Base-by-base conservation (phyloP, 129 eudicot genomes). In the Cynara cardunculus region DNA sequence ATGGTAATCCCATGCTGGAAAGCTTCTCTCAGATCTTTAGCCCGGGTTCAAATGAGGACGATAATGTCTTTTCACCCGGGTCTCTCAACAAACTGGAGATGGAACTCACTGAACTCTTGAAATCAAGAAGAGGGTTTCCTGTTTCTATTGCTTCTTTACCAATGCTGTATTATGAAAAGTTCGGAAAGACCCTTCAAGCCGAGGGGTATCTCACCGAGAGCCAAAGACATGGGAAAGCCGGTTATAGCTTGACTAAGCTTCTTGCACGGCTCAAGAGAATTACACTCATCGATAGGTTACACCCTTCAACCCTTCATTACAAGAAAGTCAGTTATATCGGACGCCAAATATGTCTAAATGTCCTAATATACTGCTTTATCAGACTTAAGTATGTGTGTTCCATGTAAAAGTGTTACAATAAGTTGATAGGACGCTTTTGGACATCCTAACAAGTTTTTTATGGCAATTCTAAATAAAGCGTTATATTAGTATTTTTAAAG, bases 151-250 rank as follows among this genome's bases (percentile, higher is more conserved):
- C 92, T 68, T 88, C 85, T 12, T 77, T 92, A 30, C 97, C 97
- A 0, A 81, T 83, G 76, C 37, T 90, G 75, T 92, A 92, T 70
- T 87, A 87, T 71, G 89, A 86, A 21, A 88, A 67, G 31, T 88
- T 82, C 44, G 88, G 92, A 14, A 89, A 41, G 81, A 73, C 83
- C 2, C 86, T 90, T 74, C 97, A 92, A 74, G 97, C 96, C 1
- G 96, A 92, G 72, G 97, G 97, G 78, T 94, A 94, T 80, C 88
- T 92, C 25, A 94, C 99, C 1, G 99, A 94, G 78, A 94, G 99
- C 81, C 97, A 92, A 81, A 82, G 99, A 59, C 97, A 94, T 69
- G 99, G 97, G 46, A 89, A 89, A 86, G 90, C 99, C 71, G 97
- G 97, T 68, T 94, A 87, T 84, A 94, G 94, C 71, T 86, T 94